Percentiles rank a stretch among this genome's conserved stretches.
Evolutionary conservation across 2,329 filamentous ascomycete genomes (phyloP).

Genomic region (Ploettnerulaceae sp.): DNA sequence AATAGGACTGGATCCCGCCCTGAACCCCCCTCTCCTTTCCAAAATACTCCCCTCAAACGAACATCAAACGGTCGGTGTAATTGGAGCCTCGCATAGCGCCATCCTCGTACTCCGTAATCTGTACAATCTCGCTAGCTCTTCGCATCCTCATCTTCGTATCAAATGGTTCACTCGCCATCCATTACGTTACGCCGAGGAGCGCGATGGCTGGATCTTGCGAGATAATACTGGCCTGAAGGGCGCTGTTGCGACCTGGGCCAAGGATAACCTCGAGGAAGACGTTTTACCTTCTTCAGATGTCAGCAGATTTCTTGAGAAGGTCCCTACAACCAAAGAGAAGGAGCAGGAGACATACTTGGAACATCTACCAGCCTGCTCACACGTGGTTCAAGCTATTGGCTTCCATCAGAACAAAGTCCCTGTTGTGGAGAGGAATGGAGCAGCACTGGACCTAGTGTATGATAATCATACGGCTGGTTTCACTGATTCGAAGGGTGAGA

Average conservation of each 20-base stretch:
- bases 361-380: constrained; percentile 46
- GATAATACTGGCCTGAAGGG: constrained; percentile 65
- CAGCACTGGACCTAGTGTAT: constrained; percentile 28
- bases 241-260: constrained; percentile 54
- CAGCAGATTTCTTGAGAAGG: constrained; percentile 28
- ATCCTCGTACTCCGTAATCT: constrained; percentile 59
- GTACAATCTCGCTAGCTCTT: constrained; percentile 45
- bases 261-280: constrained; percentile 51
- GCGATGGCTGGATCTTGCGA: constrained; percentile 58
- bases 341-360: constrained; percentile 43
- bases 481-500: constrained; percentile 38
- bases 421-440: constrained; percentile 35
- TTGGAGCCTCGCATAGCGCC: constrained; percentile 59
- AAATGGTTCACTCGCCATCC: constrained; percentile 59
- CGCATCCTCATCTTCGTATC: constrained; percentile 49
- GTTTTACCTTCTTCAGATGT: constrained; percentile 36
- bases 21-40: constrained; percentile 48
- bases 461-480: constrained; percentile 42
- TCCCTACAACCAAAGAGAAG: constrained; percentile 26
- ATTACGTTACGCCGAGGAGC: constrained; percentile 56
- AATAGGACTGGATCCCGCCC: constrained; percentile 50
- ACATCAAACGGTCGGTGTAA: constrained; percentile 46
- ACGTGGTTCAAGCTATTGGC: constrained; percentile 56
- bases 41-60: constrained; percentile 36
- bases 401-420: constrained; percentile 49